phyloP scores from a whole-genome alignment of 2,329 filamentous ascomycete genomes.

The Phyllosticta citrichinensis region DNA sequence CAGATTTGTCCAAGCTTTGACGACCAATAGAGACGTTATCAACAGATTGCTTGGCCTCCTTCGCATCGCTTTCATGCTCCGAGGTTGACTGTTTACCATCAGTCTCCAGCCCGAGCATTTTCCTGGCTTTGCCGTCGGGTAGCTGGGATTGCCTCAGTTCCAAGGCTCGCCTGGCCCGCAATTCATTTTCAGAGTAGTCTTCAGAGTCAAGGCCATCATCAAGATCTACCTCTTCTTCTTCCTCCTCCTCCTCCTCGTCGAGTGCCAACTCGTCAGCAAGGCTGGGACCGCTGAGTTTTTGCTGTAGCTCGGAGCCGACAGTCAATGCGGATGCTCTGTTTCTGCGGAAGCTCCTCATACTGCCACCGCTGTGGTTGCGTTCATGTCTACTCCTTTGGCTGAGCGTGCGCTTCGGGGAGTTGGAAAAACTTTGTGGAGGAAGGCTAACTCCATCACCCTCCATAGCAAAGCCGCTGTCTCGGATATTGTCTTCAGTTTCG shows the following conservation, averaged over 20 bases:
- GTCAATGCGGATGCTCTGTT: conserved; percentile 64
- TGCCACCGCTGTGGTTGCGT: conserved; percentile 27
- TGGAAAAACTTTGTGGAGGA: conserved; percentile 15
- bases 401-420: conserved; percentile 37
- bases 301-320: conserved; percentile 42
- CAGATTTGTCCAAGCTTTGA: not conserved
- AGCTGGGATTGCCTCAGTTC: conserved; percentile 33
- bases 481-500: conserved; percentile 53
- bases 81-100: conserved; percentile 11
- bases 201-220: conserved; percentile 57
- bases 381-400: conserved; percentile 41
- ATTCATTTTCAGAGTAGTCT: conserved; percentile 38
- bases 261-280: conserved; percentile 87
- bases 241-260: conserved; percentile 60
- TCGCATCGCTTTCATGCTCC: not conserved
- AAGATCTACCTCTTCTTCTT: conserved; percentile 45
- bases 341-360: conserved; percentile 49
- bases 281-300: conserved; percentile 58
- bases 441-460: conserved; percentile 63
- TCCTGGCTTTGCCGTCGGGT: conserved; percentile 37
- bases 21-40: not conserved
- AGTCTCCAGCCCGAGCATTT: conserved; percentile 31
- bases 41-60: not conserved
- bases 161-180: conserved; percentile 27
- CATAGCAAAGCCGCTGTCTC: conserved; percentile 45